Percentiles rank a stretch among this genome's conserved stretches.
phyloP scores from a whole-genome alignment of 441 rosid genomes.

The Gossypium gossypioides region DNA sequence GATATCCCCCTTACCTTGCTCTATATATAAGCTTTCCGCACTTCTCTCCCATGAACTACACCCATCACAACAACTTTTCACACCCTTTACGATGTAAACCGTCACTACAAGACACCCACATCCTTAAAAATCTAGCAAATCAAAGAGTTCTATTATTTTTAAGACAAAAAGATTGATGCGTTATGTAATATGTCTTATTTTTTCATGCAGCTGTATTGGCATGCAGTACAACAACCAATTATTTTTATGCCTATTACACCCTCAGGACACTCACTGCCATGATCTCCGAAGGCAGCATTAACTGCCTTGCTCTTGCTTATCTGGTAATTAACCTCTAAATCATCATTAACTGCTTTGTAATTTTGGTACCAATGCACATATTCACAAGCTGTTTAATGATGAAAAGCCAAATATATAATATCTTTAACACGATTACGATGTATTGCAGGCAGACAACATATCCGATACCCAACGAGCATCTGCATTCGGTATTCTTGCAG shows the following conservation, averaged over 20 bases:
- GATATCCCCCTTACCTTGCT: no score
- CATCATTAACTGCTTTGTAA: not conserved
- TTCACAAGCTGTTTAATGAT: not conserved
- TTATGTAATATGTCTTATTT: not conserved
- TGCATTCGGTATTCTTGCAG: conserved; percentile 61
- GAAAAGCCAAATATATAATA: not conserved
- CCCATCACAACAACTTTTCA: no score
- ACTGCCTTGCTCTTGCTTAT: conserved; percentile 75
- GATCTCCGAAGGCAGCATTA: conserved; percentile 57
- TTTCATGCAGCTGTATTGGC: conserved; percentile 59
- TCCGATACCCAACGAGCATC: conserved; percentile 39
- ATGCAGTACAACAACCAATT: conserved; percentile 48
- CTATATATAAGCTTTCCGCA: no score
- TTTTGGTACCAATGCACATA: not conserved
- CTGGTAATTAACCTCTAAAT: conserved; percentile 34
- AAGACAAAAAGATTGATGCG: no score
- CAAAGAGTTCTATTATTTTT: no score
- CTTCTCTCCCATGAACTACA: no score
- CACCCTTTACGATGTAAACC: no score
- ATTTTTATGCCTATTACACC: conserved; percentile 53
- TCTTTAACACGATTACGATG: no score
- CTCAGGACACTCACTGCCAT: conserved; percentile 50
- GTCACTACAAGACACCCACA: no score
- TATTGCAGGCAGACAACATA: conserved; percentile 52
- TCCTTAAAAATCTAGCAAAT: no score